Conservation (phyloP, 345 rosid genomes). For the Linum usitatissimum region DNA sequence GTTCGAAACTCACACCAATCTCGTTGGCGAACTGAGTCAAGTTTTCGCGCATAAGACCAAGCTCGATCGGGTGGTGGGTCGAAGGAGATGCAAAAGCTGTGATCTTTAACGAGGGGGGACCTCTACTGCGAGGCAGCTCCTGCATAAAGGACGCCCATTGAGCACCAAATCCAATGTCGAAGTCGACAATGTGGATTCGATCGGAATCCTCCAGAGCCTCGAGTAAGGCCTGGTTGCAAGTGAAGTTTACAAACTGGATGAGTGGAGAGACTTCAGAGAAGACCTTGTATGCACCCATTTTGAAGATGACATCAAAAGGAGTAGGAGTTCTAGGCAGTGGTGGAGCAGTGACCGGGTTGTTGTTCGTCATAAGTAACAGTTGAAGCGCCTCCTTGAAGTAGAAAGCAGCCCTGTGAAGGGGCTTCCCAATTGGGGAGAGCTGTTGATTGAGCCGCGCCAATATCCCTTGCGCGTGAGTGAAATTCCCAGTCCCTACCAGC, state of each 20-base stretch:
- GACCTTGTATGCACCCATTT: slow-evolving; percentile 43
- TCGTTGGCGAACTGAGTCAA: slow-evolving; percentile 38
- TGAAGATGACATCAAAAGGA: slow-evolving; percentile 36
- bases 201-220: slow-evolving; percentile 35
- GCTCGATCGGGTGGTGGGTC: slow-evolving; percentile 35
- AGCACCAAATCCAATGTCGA: slow-evolving; percentile 51
- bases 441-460: slow-evolving; percentile 99
- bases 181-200: slow-evolving; percentile 42
- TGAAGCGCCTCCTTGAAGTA: slow-evolving; percentile 57
- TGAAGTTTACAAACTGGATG: slow-evolving; percentile 42
- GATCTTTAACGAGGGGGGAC: slow-evolving; percentile 36
- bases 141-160: slow-evolving; percentile 63
- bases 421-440: slow-evolving; percentile 60
- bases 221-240: slow-evolving; percentile 44
- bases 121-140: slow-evolving; percentile 40
- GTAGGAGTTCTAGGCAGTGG: slow-evolving; percentile 22
- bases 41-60: slow-evolving; percentile 40
- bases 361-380: slow-evolving; percentile 26
- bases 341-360: slow-evolving; percentile 25
- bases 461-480: slow-evolving; percentile 96
- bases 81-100: slow-evolving; percentile 46
- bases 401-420: slow-evolving; percentile 44
- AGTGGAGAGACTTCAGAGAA: slow-evolving; percentile 46
- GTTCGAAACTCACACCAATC: slow-evolving; percentile 37
- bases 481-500: slow-evolving; percentile 44